Evolutionary conservation across 306 rosid genomes (phyloP), one percentile per base, ranked within the genome.

Genomic region (Macrotyloma uniflorum): DNA sequence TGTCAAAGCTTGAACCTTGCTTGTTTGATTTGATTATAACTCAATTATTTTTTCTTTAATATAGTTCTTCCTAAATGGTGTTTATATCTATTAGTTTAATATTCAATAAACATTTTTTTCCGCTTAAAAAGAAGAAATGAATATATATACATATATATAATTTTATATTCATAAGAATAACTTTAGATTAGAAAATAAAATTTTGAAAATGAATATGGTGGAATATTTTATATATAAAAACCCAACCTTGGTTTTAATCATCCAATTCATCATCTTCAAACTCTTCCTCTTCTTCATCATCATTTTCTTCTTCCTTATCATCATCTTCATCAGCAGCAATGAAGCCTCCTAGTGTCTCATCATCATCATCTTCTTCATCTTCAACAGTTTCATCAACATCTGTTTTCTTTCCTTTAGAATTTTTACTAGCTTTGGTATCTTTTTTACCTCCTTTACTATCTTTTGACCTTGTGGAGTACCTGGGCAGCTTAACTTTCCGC

Each of bases 401-500:
- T 28, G 68, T 55, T 69, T 87, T 88, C 85, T 77, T 88, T 76
- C n/a, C 81, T 15, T 10, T 57, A 76, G 79, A 85, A 42, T 10
- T 74, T 75, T 15, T 63, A 74, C 83, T 23, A 57, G 54, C 79
- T 70, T 80, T 81, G 28, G 67, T 36, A 49, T 74, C 67, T 67
- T 57, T 79, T 19, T 10, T 77, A 67, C 70, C 67, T 74, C 75
- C 80, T 15, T 14, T 26, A 11, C 33, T 22, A n/a, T 72, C 87
- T 57, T 59, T 91, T 5, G 89, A 88, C 74, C 97, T 90, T 10
- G 98, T 87, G 51, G 90, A 82, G 83, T 89, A 91, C 53, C 80
- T 53, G 6, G 90, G 84, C 47, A 36, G 79, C 67, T 66, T 81
- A 38, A 71, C 86, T 65, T 87, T 94, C 22, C 85, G 74, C 22